Evolutionary conservation across 2,329 filamentous ascomycete species (phyloP), one percentile per base, ranked within the genome.

Genomic region (Xylariomycetidae sp.): DNA sequence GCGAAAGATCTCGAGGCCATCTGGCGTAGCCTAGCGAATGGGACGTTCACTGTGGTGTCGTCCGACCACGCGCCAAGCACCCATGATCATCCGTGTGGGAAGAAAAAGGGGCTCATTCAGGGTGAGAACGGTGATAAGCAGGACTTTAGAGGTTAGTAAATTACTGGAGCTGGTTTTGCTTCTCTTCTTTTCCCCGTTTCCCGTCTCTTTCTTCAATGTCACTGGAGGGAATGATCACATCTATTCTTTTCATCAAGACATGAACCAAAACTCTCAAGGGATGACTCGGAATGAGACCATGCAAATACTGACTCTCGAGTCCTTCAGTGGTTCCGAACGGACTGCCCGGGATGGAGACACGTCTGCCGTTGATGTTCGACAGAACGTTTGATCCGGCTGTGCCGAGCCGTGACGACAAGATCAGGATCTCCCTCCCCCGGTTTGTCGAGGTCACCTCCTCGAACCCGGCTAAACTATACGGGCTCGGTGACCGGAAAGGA

Each of bases 41-140:
- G 70, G 4, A 77, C 72, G 0, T 76, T 77, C 42, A 70, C 72
- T 0, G 63, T 71, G 3, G 59, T 76, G 8, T 70, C 64, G 9
- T 72, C 66, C 4, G 37, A 40, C 37, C 37, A 40, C 30, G 37
- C 37, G 14, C 37, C 37, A 11, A 30, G 33, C 17, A 37, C 34
- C 18, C 34, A 33, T 19, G 37, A 40, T 23, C 37, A 40, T 27
- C 33, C 33, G 18, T 40, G 37, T 30, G 37, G 37, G n/a, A 40
- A 40, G 37, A 27, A 36, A 18, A 36, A 31, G 28, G 37, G 37
- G n/a, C 28, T 36, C 3, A 27, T 11, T 4, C 26, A 7, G 19
- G 16, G 19, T 12, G 37, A 18, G 6, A 16, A 26, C 11, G 34
- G 34, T 10, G 25, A 34, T 16, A n/a, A n/a, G 16, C 30, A 34